Base-by-base conservation (phyloP, 2,329 filamentous ascomycete genomes). In the Fusarium brachygibbosum region DNA sequence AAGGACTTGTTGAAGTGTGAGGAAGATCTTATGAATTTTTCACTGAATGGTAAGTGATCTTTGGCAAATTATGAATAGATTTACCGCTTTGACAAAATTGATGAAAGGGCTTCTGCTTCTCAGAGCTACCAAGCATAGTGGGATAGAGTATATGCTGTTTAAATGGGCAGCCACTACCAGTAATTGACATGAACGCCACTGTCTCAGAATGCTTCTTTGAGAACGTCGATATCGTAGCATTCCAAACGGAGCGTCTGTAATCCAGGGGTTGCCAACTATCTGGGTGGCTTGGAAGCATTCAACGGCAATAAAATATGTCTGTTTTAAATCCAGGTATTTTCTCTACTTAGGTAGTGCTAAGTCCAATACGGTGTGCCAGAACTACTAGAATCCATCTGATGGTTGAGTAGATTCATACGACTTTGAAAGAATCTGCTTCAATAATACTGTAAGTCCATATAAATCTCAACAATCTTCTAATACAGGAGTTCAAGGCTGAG, bases 101-200 rank as follows among this genome's bases (percentile, higher is more conserved):
- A n/a, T n/a, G n/a, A n/a, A n/a, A n/a, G n/a, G n/a, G 9, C 19
- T 50, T 38, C 32, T 19, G n/a, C 16, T 51, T 29, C 9, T n/a
- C 5, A 29, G 19, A 14, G 25, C 25, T 16, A 14, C 11, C 6
- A 38, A 29, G 34, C 34, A 14, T 29, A 7, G 8, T 45, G 7
- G 10, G 34, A 40, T 13, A 32, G n/a, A 31, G 11, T 6, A 17
- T n/a, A 23, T 28, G 23, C 29, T 17, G 13, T 49, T 25, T 29
- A 23, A 38, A 58, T 19, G 13, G 17, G 13, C 11, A 28, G 38
- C 45, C 48, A 17, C 35, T 45, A 16, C 28, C 48, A 48, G 12
- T 46, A 28, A 23, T 17, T n/a, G n/a, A 19, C 28, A 66, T 19
- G 25, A 40, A 66, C 63, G 48, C 63, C 54, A 49, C 17, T 66